Evolutionary conservation across 2,329 filamentous ascomycete species (phyloP).

Genomic region (Berkeleyomyces rouxiae): DNA sequence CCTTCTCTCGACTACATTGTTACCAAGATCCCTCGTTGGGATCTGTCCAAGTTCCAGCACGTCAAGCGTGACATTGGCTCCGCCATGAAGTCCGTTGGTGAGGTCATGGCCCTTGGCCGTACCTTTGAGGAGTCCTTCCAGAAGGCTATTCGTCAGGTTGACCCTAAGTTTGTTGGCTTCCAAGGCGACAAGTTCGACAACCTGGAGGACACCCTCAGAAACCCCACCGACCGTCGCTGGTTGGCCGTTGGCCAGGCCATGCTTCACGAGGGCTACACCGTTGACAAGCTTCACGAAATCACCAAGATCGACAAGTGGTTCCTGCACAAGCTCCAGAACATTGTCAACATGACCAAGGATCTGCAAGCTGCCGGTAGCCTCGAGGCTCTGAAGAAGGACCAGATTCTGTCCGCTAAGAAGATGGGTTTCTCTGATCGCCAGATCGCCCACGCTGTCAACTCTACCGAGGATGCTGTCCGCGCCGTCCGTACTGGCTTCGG

Average conservation of each 20-base stretch:
- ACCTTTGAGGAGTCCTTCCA: conserved; percentile 99
- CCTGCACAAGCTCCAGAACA: conserved; percentile 93
- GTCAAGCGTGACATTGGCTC: conserved; percentile 95
- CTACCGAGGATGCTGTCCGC: conserved; percentile 78
- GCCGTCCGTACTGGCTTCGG: conserved; percentile 70
- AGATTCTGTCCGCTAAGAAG: conserved; percentile 86
- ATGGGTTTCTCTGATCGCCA: conserved; percentile 94
- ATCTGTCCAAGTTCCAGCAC: conserved; percentile 96
- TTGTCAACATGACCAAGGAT: conserved; percentile 77
- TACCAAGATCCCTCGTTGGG: conserved; percentile 97
- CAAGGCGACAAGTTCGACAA: conserved; percentile 91
- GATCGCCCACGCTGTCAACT: conserved; percentile 72
- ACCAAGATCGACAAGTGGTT: conserved; percentile 99
- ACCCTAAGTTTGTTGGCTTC: conserved; percentile 81
- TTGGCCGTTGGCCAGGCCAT: conserved; percentile 94
- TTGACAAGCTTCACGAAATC: conserved; percentile 79
- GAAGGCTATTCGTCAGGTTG: conserved; percentile 94
- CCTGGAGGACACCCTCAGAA: conserved; percentile 73
- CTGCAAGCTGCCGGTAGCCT: conserved; percentile 72
- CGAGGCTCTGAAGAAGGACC: conserved; percentile 71
- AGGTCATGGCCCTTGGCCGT: conserved; percentile 97
- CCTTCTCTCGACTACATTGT: conserved; percentile 95
- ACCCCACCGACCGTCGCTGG: conserved; percentile 94
- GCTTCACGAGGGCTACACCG: conserved; percentile 89
- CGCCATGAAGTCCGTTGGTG: conserved; percentile 97